A percentile compares a stretch with the other conserved stretches of the same genome.
These are phyloP conservation scores for Sesbania bispinosa DNA, from an alignment of 306 rosid genomes.

Conservation along the genomic window DNA sequence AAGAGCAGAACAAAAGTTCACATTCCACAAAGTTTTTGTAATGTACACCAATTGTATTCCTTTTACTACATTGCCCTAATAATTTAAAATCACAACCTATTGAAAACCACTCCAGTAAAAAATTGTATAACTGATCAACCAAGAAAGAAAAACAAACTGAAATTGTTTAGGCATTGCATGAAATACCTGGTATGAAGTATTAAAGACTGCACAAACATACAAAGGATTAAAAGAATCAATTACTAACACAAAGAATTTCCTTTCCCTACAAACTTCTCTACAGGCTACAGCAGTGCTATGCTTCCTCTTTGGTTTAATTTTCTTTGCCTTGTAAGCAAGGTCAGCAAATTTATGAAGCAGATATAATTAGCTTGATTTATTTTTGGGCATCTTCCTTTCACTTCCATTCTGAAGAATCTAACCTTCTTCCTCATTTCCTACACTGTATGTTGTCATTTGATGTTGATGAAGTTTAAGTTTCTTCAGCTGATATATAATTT, in stretches of 20 bases:
- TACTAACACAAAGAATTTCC: constrained; percentile 24
- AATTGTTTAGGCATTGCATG: constrained; percentile 2
- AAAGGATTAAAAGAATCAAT: constrained; percentile 31
- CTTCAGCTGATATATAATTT: constrained; percentile 68
- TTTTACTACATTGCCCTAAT: neutral
- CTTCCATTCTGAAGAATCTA: neutral
- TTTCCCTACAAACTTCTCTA: constrained; percentile 10
- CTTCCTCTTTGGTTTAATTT: constrained; percentile 16
- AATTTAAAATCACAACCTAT: constrained; percentile 1
- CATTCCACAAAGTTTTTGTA: neutral
- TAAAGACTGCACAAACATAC: constrained; percentile 17
- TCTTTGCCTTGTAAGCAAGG: constrained; percentile 19
- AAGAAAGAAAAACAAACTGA: neutral
- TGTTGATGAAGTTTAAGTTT: neutral
- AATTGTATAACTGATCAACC: neutral
- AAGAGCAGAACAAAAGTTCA: neutral
- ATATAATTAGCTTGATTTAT: neutral
- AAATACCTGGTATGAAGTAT: constrained; percentile 18
- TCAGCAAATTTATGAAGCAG: constrained; percentile 1
- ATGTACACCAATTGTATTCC: constrained; percentile 4
- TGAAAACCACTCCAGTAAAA: constrained; percentile 10
- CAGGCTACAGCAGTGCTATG: neutral
- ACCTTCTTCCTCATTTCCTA: neutral
- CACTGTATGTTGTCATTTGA: constrained; percentile 4
- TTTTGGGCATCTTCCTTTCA: neutral